Evolutionary conservation across 2,329 filamentous ascomycete species (phyloP), one percentile per base, ranked within the genome.

Genomic region (Acarospora socialis): DNA sequence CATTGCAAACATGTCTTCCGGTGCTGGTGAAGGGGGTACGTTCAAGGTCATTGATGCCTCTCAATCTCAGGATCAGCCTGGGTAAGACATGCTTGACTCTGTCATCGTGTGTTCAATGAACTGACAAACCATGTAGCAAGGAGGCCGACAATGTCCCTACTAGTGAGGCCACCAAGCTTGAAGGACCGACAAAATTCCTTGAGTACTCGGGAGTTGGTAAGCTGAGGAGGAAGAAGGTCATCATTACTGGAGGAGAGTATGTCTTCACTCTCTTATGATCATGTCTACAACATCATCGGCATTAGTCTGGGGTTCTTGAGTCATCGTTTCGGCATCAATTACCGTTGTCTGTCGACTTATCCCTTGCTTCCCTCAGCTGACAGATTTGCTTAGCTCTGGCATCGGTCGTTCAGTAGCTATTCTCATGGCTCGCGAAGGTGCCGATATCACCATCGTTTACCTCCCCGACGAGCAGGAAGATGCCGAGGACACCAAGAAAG

Each of bases 201-300:
- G 54, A 59, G 32, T 61, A 62, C 45, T 37, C 49, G 15, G 64
- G 63, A 0, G 61, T 61, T 1, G 57, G 55, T 10, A 70, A 68
- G 39, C 48, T 72, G 27, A 57, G 57, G 20, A 60, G 57, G 5
- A 59, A 57, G 43, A 69, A 67, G 24, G 64, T 60, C 2, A 43
- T 71, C 5, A 66, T 72, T 36, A 71, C 66, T 0, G 67, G 66
- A 3, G 68, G 68, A 43, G 68, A 71, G 64, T 68, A 48, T 40
- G 64, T 50, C 3, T 7, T 16, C 21, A 4, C 7, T 26, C 4
- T 15, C n/a, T n/a, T n/a, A n/a, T n/a, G n/a, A n/a, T n/a, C n/a
- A n/a, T n/a, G n/a, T n/a, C n/a, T n/a, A n/a, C n/a, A n/a, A n/a
- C n/a, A n/a, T n/a, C n/a, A n/a, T n/a, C n/a, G n/a, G n/a, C n/a